phyloP scores from a whole-genome alignment of 495 filamentous ascomycete genomes.

The Astrothelium subdiscretum region DNA sequence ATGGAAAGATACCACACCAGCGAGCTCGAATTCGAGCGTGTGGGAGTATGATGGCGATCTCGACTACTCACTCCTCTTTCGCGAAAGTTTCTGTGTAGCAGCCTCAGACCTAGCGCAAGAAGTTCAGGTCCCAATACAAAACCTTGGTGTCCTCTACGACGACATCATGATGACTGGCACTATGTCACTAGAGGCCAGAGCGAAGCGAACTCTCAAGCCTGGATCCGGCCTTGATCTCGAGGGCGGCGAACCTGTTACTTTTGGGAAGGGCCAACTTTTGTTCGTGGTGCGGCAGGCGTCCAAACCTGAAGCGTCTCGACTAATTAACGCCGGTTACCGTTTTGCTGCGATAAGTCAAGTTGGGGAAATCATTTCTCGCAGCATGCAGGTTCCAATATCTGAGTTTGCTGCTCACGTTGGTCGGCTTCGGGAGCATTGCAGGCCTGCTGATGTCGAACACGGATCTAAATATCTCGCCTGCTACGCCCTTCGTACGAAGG shows the following conservation, averaged over 20 bases:
- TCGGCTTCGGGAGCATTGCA: slow-evolving; percentile 35
- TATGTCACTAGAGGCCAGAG: slow-evolving; percentile 25
- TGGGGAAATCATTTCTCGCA: slow-evolving; percentile 49
- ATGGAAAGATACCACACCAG: slow-evolving; percentile 10
- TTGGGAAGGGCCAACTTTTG: slow-evolving; percentile 61
- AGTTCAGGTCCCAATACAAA: slow-evolving; percentile 47
- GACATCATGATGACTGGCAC: slow-evolving; percentile 55
- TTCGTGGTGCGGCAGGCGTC: slow-evolving; percentile 64
- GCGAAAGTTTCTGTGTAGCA: slow-evolving; percentile 76
- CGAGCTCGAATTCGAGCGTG: slow-evolving; percentile 11
- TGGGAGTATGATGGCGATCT: slow-evolving; percentile 22
- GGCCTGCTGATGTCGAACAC: background rate
- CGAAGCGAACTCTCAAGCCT: slow-evolving; percentile 3
- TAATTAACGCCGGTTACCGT: slow-evolving; percentile 63
- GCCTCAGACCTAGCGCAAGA: slow-evolving; percentile 59
- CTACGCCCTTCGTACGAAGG: slow-evolving; percentile 58
- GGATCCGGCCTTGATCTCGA: slow-evolving; percentile 10
- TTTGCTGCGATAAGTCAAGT: slow-evolving; percentile 64
- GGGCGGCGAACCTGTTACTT: slow-evolving; percentile 14
- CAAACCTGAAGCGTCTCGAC: slow-evolving; percentile 42
- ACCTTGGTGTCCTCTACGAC: slow-evolving; percentile 67
- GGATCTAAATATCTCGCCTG: slow-evolving; percentile 53
- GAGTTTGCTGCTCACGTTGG: slow-evolving; percentile 44
- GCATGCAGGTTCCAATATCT: slow-evolving; percentile 55
- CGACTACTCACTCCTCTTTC: slow-evolving; percentile 66